Evolutionary conservation across 495 filamentous ascomycete genomes (phyloP).

Genomic region (Amphirosellinia nigrospora): DNA sequence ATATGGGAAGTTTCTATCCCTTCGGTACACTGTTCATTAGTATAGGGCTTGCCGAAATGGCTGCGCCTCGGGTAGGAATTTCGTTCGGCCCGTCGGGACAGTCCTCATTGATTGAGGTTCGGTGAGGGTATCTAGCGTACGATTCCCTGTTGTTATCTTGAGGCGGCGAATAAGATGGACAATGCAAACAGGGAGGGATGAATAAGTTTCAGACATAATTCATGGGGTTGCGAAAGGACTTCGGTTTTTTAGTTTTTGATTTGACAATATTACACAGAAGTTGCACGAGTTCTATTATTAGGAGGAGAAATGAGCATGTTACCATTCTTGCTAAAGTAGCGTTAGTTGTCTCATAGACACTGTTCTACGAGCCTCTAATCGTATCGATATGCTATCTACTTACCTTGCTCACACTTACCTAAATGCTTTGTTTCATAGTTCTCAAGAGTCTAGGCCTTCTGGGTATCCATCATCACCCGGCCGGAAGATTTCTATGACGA

Average conservation of each 20-base stretch:
- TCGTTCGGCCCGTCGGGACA: conserved; percentile 9
- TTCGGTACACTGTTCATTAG: background rate
- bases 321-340: background rate
- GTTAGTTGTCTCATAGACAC: background rate
- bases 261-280: background rate
- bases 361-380: background rate
- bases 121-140: conserved; percentile 11
- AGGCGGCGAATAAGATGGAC: conserved; percentile 2
- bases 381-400: background rate
- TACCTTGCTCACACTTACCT: background rate
- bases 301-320: background rate
- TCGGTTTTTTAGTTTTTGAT: background rate
- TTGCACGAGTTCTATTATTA: background rate
- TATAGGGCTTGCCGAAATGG: background rate
- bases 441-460: background rate
- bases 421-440: background rate
- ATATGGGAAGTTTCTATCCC: background rate
- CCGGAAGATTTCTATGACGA: conserved; percentile 18
- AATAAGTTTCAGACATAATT: background rate
- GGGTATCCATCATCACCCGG: conserved; percentile 15
- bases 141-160: background rate
- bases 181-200: background rate
- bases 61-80: background rate
- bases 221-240: background rate
- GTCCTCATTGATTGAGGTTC: background rate